A percentile compares a stretch with the other conserved stretches of the same genome.
Evolutionary conservation across 2,329 filamentous ascomycete genomes (phyloP).

Genomic region (Zarea fungicola): DNA sequence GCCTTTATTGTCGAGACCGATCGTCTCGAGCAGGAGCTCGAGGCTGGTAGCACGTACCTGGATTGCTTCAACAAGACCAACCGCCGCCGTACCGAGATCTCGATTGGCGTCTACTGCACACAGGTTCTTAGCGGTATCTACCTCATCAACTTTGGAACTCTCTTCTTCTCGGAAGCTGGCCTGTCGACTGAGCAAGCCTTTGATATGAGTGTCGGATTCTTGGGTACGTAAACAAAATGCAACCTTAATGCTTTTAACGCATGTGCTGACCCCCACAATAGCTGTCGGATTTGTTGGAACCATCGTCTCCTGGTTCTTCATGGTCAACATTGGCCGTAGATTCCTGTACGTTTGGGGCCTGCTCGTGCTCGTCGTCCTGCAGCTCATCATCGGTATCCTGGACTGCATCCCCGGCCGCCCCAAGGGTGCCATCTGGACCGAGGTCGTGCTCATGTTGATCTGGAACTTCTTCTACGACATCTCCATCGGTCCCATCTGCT

Average conservation of each 20-base stretch:
- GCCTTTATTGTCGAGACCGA: conserved; percentile 29
- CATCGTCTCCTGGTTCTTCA: conserved; percentile 32
- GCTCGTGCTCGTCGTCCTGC: conserved; percentile 40
- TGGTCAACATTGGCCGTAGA: conserved; percentile 33
- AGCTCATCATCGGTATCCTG: conserved; percentile 42
- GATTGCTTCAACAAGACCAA: conserved; percentile 45
- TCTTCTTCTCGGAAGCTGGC: conserved; percentile 38
- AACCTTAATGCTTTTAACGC: too few species aligned
- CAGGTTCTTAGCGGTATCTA: conserved; percentile 59
- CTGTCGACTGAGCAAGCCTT: conserved; percentile 30
- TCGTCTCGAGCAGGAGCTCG: conserved; percentile 35
- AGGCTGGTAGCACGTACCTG: conserved; percentile 36
- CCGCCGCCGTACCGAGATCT: conserved; percentile 40
- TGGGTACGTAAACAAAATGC: too few species aligned
- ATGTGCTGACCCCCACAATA: too few species aligned
- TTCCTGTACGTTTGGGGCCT: conserved; percentile 34
- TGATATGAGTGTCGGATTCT: conserved; percentile 22
- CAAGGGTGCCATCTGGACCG: conserved; percentile 25
- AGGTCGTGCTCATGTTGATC: conserved; percentile 30
- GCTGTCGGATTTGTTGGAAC: conserved; percentile 34
- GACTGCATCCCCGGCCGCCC: conserved; percentile 38
- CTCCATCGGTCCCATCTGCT: conserved; percentile 44
- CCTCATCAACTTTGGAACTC: conserved; percentile 53
- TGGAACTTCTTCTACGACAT: conserved; percentile 31
- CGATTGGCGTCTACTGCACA: conserved; percentile 55